Conservation (phyloP, 306 rosid species). For the Luffa aegyptiaca region DNA sequence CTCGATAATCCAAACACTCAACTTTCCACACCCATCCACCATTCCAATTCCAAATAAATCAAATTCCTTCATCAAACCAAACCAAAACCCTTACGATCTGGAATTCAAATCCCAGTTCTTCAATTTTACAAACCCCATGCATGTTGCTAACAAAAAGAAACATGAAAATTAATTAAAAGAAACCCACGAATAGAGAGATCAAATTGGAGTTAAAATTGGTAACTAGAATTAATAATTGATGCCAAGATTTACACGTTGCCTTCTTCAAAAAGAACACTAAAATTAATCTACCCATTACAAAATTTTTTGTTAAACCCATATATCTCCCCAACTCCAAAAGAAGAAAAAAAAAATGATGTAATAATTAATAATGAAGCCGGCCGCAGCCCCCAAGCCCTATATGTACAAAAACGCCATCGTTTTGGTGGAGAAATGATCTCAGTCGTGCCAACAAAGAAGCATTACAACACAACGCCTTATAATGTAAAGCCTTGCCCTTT, state of each 20-base stretch:
- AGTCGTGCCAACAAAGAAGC: conserved; percentile 57
- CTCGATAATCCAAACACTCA: not conserved
- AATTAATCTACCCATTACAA: not conserved
- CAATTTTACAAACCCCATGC: no score
- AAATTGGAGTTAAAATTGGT: not conserved
- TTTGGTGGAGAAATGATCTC: not conserved
- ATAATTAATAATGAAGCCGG: not conserved
- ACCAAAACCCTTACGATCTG: not conserved
- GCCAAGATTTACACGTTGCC: not conserved
- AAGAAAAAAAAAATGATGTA: not conserved
- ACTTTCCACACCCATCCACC: no score
- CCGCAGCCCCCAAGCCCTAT: no score
- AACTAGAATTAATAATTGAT: not conserved
- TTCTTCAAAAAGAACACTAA: not conserved
- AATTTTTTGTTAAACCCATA: not conserved
- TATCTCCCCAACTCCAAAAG: not conserved
- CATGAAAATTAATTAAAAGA: not conserved
- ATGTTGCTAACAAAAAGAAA: not conserved
- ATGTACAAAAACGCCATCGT: not conserved
- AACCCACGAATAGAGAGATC: not conserved
- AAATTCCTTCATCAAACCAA: no score
- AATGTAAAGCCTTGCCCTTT: conserved; percentile 51
- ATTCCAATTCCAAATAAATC: no score
- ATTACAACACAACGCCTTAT: conserved; percentile 63
- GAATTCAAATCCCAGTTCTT: not conserved